phyloP scores from a whole-genome alignment of 768 basidiomycete species.

The Podaxis sp. region DNA sequence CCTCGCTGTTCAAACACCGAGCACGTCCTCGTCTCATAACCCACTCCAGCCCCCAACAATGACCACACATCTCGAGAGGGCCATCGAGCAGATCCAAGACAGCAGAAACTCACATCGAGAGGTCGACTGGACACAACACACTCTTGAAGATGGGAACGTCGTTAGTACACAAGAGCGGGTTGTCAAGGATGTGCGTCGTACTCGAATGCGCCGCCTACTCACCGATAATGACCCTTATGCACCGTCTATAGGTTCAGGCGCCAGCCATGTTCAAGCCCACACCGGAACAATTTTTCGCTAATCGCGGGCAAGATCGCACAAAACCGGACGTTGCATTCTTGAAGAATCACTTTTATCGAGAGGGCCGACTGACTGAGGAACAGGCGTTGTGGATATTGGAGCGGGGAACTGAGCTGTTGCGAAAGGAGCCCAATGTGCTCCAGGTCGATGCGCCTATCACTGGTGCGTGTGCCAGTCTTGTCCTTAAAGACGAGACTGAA shows the following conservation, averaged over 20 bases:
- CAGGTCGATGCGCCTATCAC: constrained; percentile 98
- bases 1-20: constrained; percentile 13
- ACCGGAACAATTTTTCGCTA: constrained; percentile 90
- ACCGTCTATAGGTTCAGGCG: constrained; percentile 79
- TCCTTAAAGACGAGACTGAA: background rate
- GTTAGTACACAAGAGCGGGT: constrained; percentile 95
- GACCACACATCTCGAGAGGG: constrained; percentile 61
- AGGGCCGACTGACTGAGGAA: constrained; percentile 90
- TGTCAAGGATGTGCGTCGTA: constrained; percentile 81
- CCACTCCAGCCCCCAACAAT: constrained; percentile 28
- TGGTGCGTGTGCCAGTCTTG: constrained; percentile 48
- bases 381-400: constrained; percentile 94
- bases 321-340: constrained; percentile 96
- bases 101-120: constrained; percentile 49
- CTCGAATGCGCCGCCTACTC: background rate
- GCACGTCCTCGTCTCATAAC: constrained; percentile 9
- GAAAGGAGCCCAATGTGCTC: constrained; percentile 85
- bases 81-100: constrained; percentile 64
- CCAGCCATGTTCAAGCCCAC: constrained; percentile 93
- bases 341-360: constrained; percentile 99
- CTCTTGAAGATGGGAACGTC: constrained; percentile 87
- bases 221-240: constrained; percentile 8
- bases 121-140: constrained; percentile 90
- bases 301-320: constrained; percentile 65
- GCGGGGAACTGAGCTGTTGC: constrained; percentile 81